phyloP scores from a whole-genome alignment of 129 eudicot genomes.

The Sambucus nigra region DNA sequence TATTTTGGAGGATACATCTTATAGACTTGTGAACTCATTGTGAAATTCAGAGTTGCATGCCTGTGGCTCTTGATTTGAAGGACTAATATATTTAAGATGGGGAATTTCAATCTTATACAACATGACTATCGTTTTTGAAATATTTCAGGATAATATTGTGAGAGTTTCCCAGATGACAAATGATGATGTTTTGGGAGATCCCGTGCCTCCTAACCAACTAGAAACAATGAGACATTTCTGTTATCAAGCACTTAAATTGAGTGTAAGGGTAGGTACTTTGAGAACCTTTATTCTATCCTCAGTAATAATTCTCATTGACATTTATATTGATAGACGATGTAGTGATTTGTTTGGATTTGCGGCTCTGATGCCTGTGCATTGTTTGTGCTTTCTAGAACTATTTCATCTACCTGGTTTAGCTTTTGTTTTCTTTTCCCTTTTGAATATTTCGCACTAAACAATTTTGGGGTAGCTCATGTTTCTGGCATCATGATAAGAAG shows the following conservation, averaged over 20 bases:
- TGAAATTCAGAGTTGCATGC: background rate
- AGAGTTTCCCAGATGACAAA: conserved; percentile 29
- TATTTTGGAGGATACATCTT: background rate
- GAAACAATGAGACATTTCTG: conserved; percentile 43
- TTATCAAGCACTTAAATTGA: conserved; percentile 35
- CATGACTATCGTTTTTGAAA: background rate
- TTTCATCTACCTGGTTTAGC: background rate
- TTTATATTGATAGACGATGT: background rate
- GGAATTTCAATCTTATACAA: conserved; percentile 3
- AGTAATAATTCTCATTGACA: background rate
- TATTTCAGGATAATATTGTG: conserved; percentile 32
- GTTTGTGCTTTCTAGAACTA: conserved; percentile 2
- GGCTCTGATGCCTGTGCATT: background rate
- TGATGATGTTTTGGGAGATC: conserved; percentile 60
- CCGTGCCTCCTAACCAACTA: conserved; percentile 32
- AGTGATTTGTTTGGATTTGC: background rate
- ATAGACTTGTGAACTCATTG: background rate
- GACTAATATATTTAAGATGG: conserved; percentile 7
- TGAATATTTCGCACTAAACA: background rate
- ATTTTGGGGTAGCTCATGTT: background rate
- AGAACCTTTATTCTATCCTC: conserved; percentile 6
- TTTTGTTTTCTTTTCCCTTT: background rate
- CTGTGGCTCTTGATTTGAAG: background rate
- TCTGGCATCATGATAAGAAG: background rate
- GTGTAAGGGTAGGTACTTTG: conserved; percentile 25